phyloP scores from a whole-genome alignment of 2,329 filamentous ascomycete species.

The Aspergillus arachidicola region DNA sequence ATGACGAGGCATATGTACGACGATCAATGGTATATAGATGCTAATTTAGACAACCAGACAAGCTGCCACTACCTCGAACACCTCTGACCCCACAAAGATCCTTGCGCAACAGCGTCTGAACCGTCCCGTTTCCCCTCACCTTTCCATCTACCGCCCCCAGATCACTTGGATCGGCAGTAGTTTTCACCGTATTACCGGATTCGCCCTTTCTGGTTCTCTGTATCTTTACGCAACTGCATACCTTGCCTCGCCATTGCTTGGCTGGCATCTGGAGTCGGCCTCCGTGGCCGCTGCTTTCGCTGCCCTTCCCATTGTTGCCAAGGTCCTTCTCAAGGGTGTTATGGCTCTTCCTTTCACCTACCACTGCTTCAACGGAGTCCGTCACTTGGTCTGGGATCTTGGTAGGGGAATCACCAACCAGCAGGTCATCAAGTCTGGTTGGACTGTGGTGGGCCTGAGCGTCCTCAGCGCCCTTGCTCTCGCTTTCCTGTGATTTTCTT shows the following conservation, averaged over 20 bases:
- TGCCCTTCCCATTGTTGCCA: conserved; percentile 60
- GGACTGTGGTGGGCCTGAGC: conserved; percentile 62
- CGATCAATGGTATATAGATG: conserved; percentile 1
- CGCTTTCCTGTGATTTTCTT: conserved; percentile 46
- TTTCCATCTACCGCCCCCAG: conserved; percentile 81
- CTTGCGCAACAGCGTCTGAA: conserved; percentile 78
- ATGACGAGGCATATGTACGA: neutral
- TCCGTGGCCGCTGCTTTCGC: conserved; percentile 67
- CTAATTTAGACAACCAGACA: conserved; percentile 27
- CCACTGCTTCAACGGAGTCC: conserved; percentile 69
- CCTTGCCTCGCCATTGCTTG: conserved; percentile 75
- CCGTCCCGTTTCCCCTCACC: conserved; percentile 83
- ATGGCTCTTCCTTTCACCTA: conserved; percentile 68
- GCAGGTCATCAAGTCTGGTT: conserved; percentile 66
- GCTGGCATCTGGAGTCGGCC: conserved; percentile 68
- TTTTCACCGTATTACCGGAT: conserved; percentile 83
- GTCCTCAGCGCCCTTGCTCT: conserved; percentile 52
- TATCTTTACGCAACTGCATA: conserved; percentile 83
- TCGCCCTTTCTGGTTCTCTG: conserved; percentile 68
- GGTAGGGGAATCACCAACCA: conserved; percentile 65
- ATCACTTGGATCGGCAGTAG: conserved; percentile 80
- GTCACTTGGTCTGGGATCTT: conserved; percentile 72
- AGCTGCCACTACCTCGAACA: conserved; percentile 32
- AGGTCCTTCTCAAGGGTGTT: conserved; percentile 61
- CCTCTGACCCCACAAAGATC: conserved; percentile 52